Conservation (phyloP, 2,329 filamentous ascomycete genomes). For the Phoma sp. region DNA sequence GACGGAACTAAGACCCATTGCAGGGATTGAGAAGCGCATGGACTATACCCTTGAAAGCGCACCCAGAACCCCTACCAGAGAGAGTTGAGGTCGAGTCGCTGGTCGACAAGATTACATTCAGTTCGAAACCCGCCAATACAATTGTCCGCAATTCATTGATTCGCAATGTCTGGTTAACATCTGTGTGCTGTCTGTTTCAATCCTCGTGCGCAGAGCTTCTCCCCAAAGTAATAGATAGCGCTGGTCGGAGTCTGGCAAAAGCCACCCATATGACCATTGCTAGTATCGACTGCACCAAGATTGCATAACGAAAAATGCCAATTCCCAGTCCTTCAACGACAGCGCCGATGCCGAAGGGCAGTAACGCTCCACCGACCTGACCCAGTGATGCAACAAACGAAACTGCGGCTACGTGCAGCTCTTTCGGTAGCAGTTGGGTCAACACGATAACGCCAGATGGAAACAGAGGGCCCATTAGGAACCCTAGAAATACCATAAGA, state of each 20-base stretch:
- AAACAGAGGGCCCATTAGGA: constrained; percentile 53
- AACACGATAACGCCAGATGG: constrained; percentile 52
- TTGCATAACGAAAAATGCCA: constrained; percentile 45
- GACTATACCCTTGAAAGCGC: neutral
- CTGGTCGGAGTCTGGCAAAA: constrained; percentile 18
- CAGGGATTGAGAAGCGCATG: neutral
- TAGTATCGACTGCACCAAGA: constrained; percentile 30
- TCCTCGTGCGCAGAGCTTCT: neutral
- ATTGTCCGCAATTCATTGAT: neutral
- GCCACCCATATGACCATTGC: constrained; percentile 33
- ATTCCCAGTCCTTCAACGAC: constrained; percentile 50
- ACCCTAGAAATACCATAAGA: constrained; percentile 45
- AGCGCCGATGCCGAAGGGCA: constrained; percentile 55
- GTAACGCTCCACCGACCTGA: constrained; percentile 52
- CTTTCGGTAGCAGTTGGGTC: constrained; percentile 45
- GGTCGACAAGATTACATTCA: neutral
- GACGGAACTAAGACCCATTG: constrained; percentile 1
- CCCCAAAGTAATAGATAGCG: neutral
- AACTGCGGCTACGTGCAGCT: constrained; percentile 53
- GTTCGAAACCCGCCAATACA: neutral
- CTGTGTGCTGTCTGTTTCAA: neutral
- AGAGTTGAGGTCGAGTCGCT: neutral
- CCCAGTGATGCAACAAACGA: constrained; percentile 55
- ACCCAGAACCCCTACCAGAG: neutral
- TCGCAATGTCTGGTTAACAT: neutral